Base-by-base conservation (phyloP, 2,329 filamentous ascomycete species). In the Aspergillus flavus region DNA sequence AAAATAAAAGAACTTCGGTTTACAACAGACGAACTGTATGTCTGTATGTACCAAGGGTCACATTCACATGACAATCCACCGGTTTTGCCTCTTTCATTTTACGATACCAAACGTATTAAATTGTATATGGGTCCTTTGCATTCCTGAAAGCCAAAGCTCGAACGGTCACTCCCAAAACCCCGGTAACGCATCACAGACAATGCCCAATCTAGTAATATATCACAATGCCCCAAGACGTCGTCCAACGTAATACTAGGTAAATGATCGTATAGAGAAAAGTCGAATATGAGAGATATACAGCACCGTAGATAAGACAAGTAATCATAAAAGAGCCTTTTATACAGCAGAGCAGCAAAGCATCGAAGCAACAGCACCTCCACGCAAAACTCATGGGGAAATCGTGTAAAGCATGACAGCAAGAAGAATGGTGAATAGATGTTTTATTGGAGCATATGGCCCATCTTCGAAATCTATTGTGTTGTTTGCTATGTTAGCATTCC, bases 401-500 rank as follows among this genome's bases (percentile, higher is more conserved):
- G 26, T 50, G 46, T n/a, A 56, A 50, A 7, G 41, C 21, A 34
- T 55, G 50, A 39, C 19, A 39, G 59, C 23, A 56, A 39, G 43
- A 46, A 59, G 60, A 34, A 58, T 55, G 54, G 19, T 26, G 59
- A 14, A 32, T 57, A 50, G 28, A 45, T 57, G 12, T 19, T 65
- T 74, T 74, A 81, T 73, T 79, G 77, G 65, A 84, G 77, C 87
- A 94, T 89, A 72, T 95, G 91, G 11, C 92, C 91, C 91, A 95
- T 94, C 77, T 93, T 93, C 68, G 92, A 89, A 67, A 95, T 94
- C 91, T 93, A 61, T 62, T 26, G 12, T 19, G 34, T 23, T 12
- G 23, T n/a, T 36, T 46, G 16, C 45, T 34, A 57, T 52, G 57
- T 67, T 61, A 65, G 64, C n/a, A 56, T 39, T 12, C 43, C 43